These are phyloP conservation scores for Penicillium longicatenatum DNA, from an alignment of 495 filamentous ascomycete genomes.

Conservation along the genomic window DNA sequence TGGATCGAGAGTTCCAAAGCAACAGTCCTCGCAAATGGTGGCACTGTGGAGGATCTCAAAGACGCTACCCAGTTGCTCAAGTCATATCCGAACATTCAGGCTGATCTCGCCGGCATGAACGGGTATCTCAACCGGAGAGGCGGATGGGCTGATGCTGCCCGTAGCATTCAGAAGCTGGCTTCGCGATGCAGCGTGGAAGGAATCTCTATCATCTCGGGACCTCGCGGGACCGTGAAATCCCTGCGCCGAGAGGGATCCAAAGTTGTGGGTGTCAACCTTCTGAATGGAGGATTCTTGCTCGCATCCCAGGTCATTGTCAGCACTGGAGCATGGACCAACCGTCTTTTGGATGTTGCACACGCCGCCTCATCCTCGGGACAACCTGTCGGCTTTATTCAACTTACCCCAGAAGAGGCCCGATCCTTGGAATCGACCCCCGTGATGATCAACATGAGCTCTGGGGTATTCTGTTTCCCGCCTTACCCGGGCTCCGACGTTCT, in stretches of 20 bases:
- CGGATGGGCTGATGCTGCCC: constrained; percentile 78
- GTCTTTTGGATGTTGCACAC: constrained; percentile 48
- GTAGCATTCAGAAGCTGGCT: constrained; percentile 61
- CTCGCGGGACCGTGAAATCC: constrained; percentile 30
- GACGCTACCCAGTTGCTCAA: constrained; percentile 24
- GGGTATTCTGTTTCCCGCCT: constrained; percentile 77
- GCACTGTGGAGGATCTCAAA: constrained; percentile 25
- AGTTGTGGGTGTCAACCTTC: constrained; percentile 56
- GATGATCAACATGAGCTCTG: constrained; percentile 69
- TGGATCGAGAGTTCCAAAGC: constrained; percentile 27
- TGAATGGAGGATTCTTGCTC: constrained; percentile 47
- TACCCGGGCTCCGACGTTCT: constrained; percentile 49
- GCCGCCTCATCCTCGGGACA: constrained; percentile 55
- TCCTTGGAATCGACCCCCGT: constrained; percentile 62
- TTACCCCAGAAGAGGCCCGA: constrained; percentile 63
- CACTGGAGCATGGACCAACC: constrained; percentile 75
- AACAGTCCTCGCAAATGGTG: constrained; percentile 21
- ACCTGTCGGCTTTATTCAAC: constrained; percentile 65
- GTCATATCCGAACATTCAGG: constrained; percentile 28
- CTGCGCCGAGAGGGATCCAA: constrained; percentile 20
- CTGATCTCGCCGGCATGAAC: constrained; percentile 27
- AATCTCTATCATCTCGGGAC: constrained; percentile 31
- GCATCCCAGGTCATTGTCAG: constrained; percentile 74
- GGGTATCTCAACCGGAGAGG: constrained; percentile 69
- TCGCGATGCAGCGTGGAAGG: constrained; percentile 27